Evolutionary conservation across 768 basidiomycete genomes (phyloP).

Genomic region (Coprinopsis cinerea): DNA sequence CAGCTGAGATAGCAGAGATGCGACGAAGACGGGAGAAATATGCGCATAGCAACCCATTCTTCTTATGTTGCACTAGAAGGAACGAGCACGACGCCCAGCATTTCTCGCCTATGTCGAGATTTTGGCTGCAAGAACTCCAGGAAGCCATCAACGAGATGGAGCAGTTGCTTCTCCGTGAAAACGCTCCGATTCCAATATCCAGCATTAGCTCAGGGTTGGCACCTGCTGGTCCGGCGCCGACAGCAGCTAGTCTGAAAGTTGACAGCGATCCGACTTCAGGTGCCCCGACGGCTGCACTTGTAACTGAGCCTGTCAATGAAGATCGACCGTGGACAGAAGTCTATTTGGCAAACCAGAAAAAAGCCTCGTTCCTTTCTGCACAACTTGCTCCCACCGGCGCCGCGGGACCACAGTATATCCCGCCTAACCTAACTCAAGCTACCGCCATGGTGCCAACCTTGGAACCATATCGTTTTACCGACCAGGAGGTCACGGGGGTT

Average conservation of each 20-base stretch:
- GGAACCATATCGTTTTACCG: slow-evolving; percentile 38
- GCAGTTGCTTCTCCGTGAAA: slow-evolving; percentile 30
- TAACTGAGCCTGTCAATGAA: slow-evolving; percentile 4
- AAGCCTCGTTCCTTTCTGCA: neutral
- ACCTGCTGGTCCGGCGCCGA: slow-evolving; percentile 9
- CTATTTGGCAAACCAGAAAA: neutral
- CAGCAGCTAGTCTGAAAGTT: neutral
- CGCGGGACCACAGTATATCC: slow-evolving; percentile 18
- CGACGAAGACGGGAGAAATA: slow-evolving; percentile 54
- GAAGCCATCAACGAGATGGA: slow-evolving; percentile 69
- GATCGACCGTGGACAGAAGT: slow-evolving; percentile 2
- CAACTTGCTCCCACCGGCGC: slow-evolving; percentile 1
- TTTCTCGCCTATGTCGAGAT: slow-evolving; percentile 79
- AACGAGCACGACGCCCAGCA: slow-evolving; percentile 62
- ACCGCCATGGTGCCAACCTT: slow-evolving; percentile 37
- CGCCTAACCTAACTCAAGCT: slow-evolving; percentile 19
- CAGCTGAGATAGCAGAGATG: slow-evolving; percentile 42
- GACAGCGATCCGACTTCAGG: neutral
- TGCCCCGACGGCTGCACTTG: slow-evolving; percentile 6
- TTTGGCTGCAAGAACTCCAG: slow-evolving; percentile 57
- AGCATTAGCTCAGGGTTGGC: slow-evolving; percentile 7
- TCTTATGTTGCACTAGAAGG: slow-evolving; percentile 64
- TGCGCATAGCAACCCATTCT: slow-evolving; percentile 63
- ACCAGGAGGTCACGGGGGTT: slow-evolving; percentile 44
- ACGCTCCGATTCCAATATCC: neutral